Evolutionary conservation across 768 basidiomycete genomes (phyloP).

Genomic region (Hericium coralloides): DNA sequence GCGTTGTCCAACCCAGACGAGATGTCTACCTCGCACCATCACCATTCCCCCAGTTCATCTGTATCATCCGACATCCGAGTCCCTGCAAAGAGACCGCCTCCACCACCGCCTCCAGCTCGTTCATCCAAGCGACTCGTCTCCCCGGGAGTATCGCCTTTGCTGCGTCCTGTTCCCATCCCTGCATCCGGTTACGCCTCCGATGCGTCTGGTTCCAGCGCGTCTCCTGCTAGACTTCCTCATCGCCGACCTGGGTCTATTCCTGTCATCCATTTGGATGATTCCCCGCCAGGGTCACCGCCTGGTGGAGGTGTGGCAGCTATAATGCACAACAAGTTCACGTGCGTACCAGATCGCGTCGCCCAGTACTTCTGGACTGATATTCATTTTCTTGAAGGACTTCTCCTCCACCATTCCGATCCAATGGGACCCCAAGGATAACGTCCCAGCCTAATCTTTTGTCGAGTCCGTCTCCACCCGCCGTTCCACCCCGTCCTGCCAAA

Average conservation of each 20-base stretch:
- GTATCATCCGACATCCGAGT: background rate
- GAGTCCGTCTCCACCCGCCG: background rate
- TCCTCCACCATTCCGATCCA: background rate
- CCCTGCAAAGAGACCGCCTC: background rate
- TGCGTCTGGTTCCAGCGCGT: background rate
- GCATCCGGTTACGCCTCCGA: background rate
- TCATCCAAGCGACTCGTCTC: background rate
- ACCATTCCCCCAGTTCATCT: background rate
- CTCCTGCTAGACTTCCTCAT: background rate
- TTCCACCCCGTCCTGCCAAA: background rate
- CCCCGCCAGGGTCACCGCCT: background rate
- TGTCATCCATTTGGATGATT: background rate
- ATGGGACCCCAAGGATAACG: background rate
- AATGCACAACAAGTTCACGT: background rate
- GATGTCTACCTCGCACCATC: background rate
- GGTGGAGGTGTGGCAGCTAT: background rate
- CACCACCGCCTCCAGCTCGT: background rate
- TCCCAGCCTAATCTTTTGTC: background rate
- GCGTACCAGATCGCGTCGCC: background rate
- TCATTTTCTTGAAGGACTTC: background rate
- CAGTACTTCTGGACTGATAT: background rate
- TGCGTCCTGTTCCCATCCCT: background rate
- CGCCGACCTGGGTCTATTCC: background rate
- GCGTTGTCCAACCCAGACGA: constrained; percentile 1
- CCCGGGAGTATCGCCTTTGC: background rate